Base-by-base conservation (phyloP, 352 stramenopile species). In the Globisporangium uncinulatum region DNA sequence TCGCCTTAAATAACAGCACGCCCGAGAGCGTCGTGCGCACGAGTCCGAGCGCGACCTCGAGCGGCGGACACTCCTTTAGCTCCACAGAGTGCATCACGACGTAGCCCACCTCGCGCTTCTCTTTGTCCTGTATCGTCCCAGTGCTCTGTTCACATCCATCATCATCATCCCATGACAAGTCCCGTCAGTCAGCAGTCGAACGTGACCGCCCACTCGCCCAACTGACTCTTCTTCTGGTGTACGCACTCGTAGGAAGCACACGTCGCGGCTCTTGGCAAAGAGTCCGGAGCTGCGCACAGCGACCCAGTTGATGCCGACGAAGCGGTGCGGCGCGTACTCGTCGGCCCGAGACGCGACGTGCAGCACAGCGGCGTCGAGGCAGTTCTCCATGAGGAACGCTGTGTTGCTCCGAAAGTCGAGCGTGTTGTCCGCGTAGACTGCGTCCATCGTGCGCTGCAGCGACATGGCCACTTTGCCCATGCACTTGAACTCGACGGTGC, bases 271-370 rank as follows among this genome's bases (percentile, higher is more conserved):
- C 63, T 84, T 86, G 41, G 67, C 58, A 36, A 89, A 86, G n/a
- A 83, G 37, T 2, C 75, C 68, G 0, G 70, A 56, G 19, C 63
- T 74, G 21, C 71, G 67, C 42, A 65, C 59, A 4, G 75, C 76
- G 51, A 83, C 13, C 79, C 79, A 89, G 60, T 87, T 83, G 52
- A 89, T 71, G n/a, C 79, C 79, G 15, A 89, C 67, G 61, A 79
- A 89, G 50, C 74, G 67, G 52, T 78, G 68, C 32, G 76, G 75
- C 49, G 79, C 54, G 37, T 69, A 45, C 36, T 76, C 67, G 24
- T 66, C 71, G 34, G 55, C 61, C 4, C 66, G 67, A 36, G 76
- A 67, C 24, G 83, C 53, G 24, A 76, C 73, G 46, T 80, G 73
- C 34, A 89, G 67, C 57, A 89, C 76, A 9, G 74, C 73, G 5